A percentile compares a stretch with the other conserved stretches of the same genome.
Conservation (phyloP, 257 asterid genomes). For the Dorcoceras hygrometricum region DNA sequence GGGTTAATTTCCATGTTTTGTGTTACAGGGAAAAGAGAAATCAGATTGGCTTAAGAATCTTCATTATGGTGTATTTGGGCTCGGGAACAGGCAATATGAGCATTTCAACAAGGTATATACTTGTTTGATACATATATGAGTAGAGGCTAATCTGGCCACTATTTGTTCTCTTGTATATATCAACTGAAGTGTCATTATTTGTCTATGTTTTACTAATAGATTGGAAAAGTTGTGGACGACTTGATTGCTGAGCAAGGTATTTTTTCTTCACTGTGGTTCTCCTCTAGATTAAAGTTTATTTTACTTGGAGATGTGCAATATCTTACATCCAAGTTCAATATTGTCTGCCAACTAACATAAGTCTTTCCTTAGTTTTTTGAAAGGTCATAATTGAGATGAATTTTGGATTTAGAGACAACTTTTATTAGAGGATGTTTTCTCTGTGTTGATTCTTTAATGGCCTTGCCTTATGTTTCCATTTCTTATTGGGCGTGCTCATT, state of each 20-base stretch:
- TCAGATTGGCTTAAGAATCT: constrained; percentile 78
- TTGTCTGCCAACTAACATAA: not conserved
- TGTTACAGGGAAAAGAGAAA: constrained; percentile 73
- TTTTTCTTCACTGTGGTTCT: constrained; percentile 7
- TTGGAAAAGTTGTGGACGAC: constrained; percentile 79
- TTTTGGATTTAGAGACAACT: not conserved
- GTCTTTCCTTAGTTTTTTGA: not conserved
- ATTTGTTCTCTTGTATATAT: not conserved
- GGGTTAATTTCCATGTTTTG: constrained; percentile 18
- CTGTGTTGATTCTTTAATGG: constrained; percentile 4
- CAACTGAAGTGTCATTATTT: constrained; percentile 4
- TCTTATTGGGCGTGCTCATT: constrained; percentile 24
- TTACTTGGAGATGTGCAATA: not conserved
- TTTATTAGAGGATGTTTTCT: constrained; percentile 6
- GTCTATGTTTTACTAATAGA: constrained; percentile 38
- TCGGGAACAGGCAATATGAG: constrained; percentile 96
- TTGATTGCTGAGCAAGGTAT: constrained; percentile 71
- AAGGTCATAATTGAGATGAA: not conserved
- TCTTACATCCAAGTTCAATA: constrained; percentile 17
- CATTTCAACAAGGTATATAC: constrained; percentile 85
- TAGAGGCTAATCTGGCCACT: not conserved
- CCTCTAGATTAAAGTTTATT: not conserved
- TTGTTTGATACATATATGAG: constrained; percentile 11
- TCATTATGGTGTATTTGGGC: constrained; percentile 84
- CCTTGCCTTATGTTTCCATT: constrained; percentile 15